Conservation (phyloP, 768 basidiomycete genomes). For the Steccherinum ochraceum region DNA sequence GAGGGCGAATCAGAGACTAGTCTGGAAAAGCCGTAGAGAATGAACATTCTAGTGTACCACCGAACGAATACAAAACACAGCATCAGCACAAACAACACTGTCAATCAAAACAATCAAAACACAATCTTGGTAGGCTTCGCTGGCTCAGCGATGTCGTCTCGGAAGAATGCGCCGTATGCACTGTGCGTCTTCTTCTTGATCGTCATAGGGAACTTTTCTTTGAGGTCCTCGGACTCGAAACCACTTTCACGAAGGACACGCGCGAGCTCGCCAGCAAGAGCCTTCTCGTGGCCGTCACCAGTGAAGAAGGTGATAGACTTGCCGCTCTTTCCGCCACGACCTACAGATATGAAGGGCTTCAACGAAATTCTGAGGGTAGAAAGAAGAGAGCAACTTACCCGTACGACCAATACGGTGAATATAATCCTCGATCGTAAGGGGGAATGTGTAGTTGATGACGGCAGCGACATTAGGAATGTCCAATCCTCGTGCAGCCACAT, state of each 20-base stretch:
- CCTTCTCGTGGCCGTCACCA: constrained; percentile 78
- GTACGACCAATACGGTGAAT: constrained; percentile 88
- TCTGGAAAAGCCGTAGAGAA: no score
- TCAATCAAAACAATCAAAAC: no score
- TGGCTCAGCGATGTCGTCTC: constrained; percentile 57
- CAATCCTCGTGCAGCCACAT: constrained; percentile 94
- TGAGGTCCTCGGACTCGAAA: constrained; percentile 69
- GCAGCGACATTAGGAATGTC: constrained; percentile 95
- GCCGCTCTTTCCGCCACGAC: constrained; percentile 84
- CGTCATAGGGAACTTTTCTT: constrained; percentile 87
- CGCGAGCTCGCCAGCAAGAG: constrained; percentile 89
- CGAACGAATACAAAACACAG: no score
- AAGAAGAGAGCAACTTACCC: constrained; percentile 36
- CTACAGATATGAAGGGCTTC: constrained; percentile 38
- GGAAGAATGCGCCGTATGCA: constrained; percentile 82
- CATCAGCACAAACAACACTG: no score
- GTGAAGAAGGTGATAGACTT: constrained; percentile 97
- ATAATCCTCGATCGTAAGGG: constrained; percentile 91
- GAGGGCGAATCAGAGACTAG: no score
- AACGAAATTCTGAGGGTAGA: no score
- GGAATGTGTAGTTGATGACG: constrained; percentile 98
- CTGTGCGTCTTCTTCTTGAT: constrained; percentile 95
- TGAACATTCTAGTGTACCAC: no score
- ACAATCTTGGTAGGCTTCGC: constrained; percentile 73
- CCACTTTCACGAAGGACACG: constrained; percentile 85